Percentiles rank a stretch among this genome's conserved stretches.
phyloP scores from a whole-genome alignment of 2,329 filamentous ascomycete genomes.

The Hypomyces perniciosus region DNA sequence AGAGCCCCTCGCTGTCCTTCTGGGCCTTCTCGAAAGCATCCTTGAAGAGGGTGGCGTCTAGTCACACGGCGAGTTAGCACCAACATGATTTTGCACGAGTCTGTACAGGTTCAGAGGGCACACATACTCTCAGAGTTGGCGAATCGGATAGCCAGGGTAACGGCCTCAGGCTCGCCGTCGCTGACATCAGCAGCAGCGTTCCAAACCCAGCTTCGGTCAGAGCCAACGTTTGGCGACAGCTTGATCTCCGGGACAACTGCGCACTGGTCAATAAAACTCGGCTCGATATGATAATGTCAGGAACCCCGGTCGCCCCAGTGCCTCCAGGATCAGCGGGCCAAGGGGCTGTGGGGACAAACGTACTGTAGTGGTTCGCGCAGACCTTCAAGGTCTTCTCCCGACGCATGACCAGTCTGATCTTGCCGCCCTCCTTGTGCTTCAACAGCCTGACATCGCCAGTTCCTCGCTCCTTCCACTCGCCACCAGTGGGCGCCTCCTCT shows the following conservation, averaged over 20 bases:
- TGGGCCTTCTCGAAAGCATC: constrained; percentile 95
- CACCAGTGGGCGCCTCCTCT: constrained; percentile 34
- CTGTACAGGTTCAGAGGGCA: neutral
- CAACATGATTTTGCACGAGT: constrained; percentile 1
- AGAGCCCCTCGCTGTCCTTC: constrained; percentile 88
- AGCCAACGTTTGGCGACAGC: constrained; percentile 94
- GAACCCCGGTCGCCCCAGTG: neutral
- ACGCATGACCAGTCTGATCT: constrained; percentile 97
- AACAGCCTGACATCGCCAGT: constrained; percentile 93
- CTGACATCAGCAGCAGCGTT: constrained; percentile 96
- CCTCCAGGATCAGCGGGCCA: neutral
- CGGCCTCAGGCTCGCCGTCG: constrained; percentile 93
- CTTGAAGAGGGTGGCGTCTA: constrained; percentile 96
- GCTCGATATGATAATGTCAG: neutral
- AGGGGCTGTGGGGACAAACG: constrained; percentile 28
- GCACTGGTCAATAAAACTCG: constrained; percentile 6
- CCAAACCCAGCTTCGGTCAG: constrained; percentile 99
- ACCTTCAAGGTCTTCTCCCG: constrained; percentile 99
- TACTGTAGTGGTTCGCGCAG: constrained; percentile 99
- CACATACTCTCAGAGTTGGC: constrained; percentile 91
- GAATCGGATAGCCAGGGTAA: constrained; percentile 94
- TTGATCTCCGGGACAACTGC: constrained; percentile 97
- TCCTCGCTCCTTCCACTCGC: constrained; percentile 99
- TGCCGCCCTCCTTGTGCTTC: constrained; percentile 98
- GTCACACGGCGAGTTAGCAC: neutral